Percentiles rank a stretch among this genome's conserved stretches.
Evolutionary conservation across 2,329 filamentous ascomycete genomes (phyloP).

Genomic region (Epichloe baconii): DNA sequence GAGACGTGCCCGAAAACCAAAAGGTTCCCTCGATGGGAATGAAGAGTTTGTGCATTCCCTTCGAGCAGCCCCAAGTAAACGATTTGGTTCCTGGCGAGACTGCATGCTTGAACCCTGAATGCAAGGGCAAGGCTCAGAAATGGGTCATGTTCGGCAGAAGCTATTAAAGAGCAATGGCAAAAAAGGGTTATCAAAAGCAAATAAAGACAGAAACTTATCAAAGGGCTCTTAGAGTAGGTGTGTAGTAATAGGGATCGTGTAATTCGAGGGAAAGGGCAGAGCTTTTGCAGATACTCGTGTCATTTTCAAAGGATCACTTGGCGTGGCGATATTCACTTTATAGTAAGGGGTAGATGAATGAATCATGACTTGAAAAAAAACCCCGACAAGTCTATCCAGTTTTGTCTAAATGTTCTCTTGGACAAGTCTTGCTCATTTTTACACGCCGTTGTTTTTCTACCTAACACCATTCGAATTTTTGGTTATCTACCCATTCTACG

Average conservation of each 20-base stretch:
- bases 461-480: constrained; percentile 70
- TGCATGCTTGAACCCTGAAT: constrained; percentile 86
- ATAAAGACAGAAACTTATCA: not conserved
- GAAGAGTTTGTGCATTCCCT: constrained; percentile 61
- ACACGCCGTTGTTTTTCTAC: not conserved
- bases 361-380: not conserved
- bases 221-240: constrained; percentile 4
- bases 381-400: not conserved
- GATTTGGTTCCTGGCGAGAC: constrained; percentile 61
- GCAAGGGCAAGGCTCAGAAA: constrained; percentile 59
- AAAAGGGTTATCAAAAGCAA: not conserved
- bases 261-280: not conserved
- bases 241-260: not conserved
- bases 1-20: constrained; percentile 37
- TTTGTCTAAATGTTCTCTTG: not conserved
- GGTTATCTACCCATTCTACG: constrained; percentile 61
- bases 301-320: not conserved
- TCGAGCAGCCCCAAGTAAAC: constrained; percentile 68
- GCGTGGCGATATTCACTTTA: not conserved
- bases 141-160: constrained; percentile 89
- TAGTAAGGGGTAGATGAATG: not conserved
- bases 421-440: not conserved
- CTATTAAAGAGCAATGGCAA: constrained; percentile 29
- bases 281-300: not conserved
- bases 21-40: constrained; percentile 47